phyloP scores from a whole-genome alignment of 2,329 filamentous ascomycete genomes.

The Rosellinia necatrix region DNA sequence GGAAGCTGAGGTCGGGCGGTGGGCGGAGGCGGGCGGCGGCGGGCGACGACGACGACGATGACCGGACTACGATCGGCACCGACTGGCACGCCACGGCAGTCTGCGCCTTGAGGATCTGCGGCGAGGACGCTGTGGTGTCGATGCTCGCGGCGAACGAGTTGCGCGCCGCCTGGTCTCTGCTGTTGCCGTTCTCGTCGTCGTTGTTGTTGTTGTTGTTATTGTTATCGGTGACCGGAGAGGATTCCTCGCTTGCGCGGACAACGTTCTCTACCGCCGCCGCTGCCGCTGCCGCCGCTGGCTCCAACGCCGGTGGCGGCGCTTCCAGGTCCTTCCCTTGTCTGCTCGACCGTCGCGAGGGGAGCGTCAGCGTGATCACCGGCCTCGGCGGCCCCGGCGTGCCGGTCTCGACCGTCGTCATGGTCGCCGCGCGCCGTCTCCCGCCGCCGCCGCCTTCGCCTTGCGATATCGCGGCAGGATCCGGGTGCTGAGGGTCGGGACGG shows the following conservation, averaged over 20 bases:
- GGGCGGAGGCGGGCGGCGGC: constrained; percentile 21
- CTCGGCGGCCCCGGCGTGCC: background rate
- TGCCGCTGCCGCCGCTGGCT: background rate
- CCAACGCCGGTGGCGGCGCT: background rate
- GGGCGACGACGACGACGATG: constrained; percentile 10
- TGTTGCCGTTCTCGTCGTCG: constrained; percentile 2
- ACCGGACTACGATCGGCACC: constrained; percentile 37
- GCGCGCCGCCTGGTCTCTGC: constrained; percentile 17
- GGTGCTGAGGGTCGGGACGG: background rate
- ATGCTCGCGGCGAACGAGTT: constrained; percentile 43
- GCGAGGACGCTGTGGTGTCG: constrained; percentile 41
- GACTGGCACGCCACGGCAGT: constrained; percentile 39
- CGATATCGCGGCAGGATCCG: background rate
- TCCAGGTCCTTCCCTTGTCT: constrained; percentile 17
- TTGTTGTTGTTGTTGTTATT: constrained; percentile 16
- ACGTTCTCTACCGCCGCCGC: background rate
- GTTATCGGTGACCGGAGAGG: constrained; percentile 11
- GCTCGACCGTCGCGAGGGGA: constrained; percentile 34
- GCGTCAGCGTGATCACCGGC: constrained; percentile 17
- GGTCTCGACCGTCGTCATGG: background rate
- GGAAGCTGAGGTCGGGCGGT: constrained; percentile 31
- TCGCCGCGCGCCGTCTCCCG: background rate
- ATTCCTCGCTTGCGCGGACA: background rate
- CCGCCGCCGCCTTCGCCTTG: background rate
- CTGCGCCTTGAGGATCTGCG: constrained; percentile 41